Evolutionary conservation across 495 filamentous ascomycete species (phyloP).

Genomic region (Aspergillus campestris): DNA sequence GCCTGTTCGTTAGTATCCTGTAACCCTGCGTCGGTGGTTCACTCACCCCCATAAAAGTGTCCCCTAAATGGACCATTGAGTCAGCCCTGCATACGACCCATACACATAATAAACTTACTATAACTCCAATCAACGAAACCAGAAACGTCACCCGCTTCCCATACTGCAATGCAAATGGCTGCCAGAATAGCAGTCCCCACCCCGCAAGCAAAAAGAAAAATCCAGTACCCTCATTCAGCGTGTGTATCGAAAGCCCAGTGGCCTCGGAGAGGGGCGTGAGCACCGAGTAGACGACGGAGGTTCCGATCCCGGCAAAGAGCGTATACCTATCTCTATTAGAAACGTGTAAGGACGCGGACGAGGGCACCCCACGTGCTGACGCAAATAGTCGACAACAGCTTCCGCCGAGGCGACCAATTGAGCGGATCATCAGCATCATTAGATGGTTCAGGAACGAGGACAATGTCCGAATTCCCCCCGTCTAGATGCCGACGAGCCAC

Average conservation of each 20-base stretch:
- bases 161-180: conserved; percentile 57
- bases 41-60: conserved; percentile 36
- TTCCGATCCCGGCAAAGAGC: conserved; percentile 50
- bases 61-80: conserved; percentile 11
- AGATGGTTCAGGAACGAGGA: conserved; percentile 52
- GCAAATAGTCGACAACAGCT: conserved; percentile 43
- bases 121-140: conserved; percentile 45
- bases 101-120: conserved; percentile 20
- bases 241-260: conserved; percentile 43
- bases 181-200: conserved; percentile 61
- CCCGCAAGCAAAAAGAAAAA: conserved; percentile 56
- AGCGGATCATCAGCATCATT: conserved; percentile 52
- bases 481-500: conserved; percentile 34
- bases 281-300: conserved; percentile 54
- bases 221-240: conserved; percentile 53
- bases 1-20: conserved; percentile 14
- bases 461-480: conserved; percentile 38
- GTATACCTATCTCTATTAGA: conserved; percentile 39
- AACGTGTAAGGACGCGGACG: neutral
- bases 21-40: neutral
- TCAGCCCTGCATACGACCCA: too few species aligned
- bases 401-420: conserved; percentile 51
- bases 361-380: conserved; percentile 28
- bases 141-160: conserved; percentile 59
- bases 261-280: conserved; percentile 48